Evolutionary conservation across 352 stramenopile species (phyloP).

Genomic region (Phytophthora tubulina): DNA sequence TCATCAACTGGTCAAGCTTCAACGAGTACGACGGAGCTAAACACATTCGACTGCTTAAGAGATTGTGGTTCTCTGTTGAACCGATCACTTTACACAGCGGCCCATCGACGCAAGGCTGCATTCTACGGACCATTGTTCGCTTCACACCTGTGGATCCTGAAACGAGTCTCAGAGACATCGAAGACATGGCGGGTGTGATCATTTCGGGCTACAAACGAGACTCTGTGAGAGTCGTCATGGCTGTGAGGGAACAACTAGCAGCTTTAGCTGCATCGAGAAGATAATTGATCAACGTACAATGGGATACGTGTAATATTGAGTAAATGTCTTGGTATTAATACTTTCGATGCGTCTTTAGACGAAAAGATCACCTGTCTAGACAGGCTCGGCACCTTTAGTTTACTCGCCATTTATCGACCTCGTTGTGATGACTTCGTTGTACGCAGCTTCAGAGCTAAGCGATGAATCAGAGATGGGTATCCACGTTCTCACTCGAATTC

Average conservation of each 20-base stretch:
- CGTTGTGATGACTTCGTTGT: too few relatives aligned
- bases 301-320: not conserved
- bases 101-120: slow-evolving; percentile 14
- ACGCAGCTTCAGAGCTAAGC: too few relatives aligned
- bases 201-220: slow-evolving; percentile 36
- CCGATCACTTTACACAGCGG: slow-evolving; percentile 15
- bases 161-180: slow-evolving; percentile 16
- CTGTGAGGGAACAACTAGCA: slow-evolving; percentile 35
- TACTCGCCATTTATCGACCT: too few relatives aligned
- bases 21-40: slow-evolving; percentile 34
- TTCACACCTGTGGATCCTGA: slow-evolving; percentile 37
- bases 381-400: too few relatives aligned
- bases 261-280: slow-evolving; percentile 19
- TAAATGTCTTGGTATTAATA: too few relatives aligned
- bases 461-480: too few relatives aligned
- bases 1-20: slow-evolving; percentile 43
- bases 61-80: slow-evolving; percentile 37
- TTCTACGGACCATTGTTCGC: slow-evolving; percentile 36
- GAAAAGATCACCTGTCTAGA: too few relatives aligned
- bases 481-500: too few relatives aligned
- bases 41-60: slow-evolving; percentile 35
- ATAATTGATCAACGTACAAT: not conserved
- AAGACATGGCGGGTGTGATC: slow-evolving; percentile 36
- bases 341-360: too few relatives aligned
- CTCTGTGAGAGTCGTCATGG: slow-evolving; percentile 32